Base-by-base conservation (phyloP, 768 basidiomycete species). In the Leccinum fibrillosum region DNA sequence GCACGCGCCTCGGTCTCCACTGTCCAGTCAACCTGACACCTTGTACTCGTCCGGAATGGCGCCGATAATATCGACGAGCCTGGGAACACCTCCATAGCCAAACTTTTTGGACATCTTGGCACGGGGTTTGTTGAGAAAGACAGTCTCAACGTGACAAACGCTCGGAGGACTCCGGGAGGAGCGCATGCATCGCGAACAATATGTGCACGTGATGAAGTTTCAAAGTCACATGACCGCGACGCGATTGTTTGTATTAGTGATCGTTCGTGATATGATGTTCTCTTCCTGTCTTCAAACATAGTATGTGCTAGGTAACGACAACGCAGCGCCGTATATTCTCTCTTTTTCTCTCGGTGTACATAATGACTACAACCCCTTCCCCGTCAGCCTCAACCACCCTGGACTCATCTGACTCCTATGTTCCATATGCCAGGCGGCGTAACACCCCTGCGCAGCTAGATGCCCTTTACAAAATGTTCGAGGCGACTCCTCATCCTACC, bases 31-130 rank as follows among this genome's bases (percentile, higher is more conserved):
- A 30, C 10, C 10, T 30, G 30, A 30, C 28, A 30, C 89, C 64
- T 93, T 93, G 77, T 95, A 94, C 55, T 97, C 95, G 71, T 98
- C 95, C 17, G 97, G 97, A 52, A 98, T 96, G 39, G 97, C 97
- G 62, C 92, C 92, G 74, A 99, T 94, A 67, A 99, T 98, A 72
- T 99, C 97, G 48, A 98, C 96, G 19, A 99, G 82, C 49, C 97
- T 76, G 0, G 97, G 97, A 0, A 96, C 89, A 34, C 91, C 91
- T 35, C 89, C 86, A 65, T 86, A 89, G 5, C 84, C 86, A 70
- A 86, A 87, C 73, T 94, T 94, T 78, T 98, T 98, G 72, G 92
- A 91, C 74, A 95, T 82, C 65, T 86, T 87, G 44, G 89, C 80
- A 44, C 96, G 89, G 49, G 98, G 80, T 53, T 88, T 86, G 67